phyloP scores from a whole-genome alignment of 257 asterid genomes.

The Nicotiana benthamiana region DNA sequence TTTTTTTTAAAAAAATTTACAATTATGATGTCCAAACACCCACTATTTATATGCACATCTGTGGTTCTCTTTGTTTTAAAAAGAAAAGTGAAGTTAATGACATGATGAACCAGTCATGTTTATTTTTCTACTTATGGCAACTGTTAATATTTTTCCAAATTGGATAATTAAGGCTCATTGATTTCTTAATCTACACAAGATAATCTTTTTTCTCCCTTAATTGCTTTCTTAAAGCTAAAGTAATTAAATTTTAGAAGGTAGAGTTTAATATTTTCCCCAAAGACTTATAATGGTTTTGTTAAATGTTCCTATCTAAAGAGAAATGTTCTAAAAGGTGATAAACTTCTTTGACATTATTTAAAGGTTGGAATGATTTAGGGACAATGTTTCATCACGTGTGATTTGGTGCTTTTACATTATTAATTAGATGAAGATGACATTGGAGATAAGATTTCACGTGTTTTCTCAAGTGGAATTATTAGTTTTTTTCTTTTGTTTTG shows the following conservation, averaged over 20 bases:
- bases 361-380: not conserved
- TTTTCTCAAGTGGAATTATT: not conserved
- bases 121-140: not conserved
- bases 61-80: not conserved
- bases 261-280: not conserved
- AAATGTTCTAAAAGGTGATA: not conserved
- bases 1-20: too few relatives aligned
- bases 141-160: too few relatives aligned
- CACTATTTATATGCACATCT: not conserved
- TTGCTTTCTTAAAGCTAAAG: too few relatives aligned
- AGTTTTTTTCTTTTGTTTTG: not conserved
- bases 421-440: not conserved
- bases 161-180: too few relatives aligned
- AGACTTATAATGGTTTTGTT: not conserved
- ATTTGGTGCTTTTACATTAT: not conserved
- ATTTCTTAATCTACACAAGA: too few relatives aligned
- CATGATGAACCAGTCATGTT: not conserved
- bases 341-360: not conserved
- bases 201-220: too few relatives aligned
- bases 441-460: not conserved
- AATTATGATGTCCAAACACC: too few relatives aligned
- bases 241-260: too few relatives aligned
- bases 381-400: not conserved
- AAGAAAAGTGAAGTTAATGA: not conserved
- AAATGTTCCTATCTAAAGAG: not conserved